Evolutionary conservation across 2,329 filamentous ascomycete species (phyloP), one percentile per base, ranked within the genome.

Genomic region (Aspergillus fijiensis): DNA sequence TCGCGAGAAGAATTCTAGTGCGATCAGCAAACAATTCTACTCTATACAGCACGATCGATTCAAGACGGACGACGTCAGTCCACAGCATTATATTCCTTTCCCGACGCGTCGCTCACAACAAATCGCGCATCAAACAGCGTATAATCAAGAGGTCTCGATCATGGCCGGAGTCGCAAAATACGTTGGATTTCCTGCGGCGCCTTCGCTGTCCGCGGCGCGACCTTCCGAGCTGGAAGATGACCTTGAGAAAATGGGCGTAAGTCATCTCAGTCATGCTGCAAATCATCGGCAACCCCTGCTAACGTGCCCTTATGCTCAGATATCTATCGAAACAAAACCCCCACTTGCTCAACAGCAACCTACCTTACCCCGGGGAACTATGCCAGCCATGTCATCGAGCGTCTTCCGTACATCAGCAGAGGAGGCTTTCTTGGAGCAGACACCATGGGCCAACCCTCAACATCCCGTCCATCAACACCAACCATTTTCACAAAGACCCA

Each of bases 171-270:
- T 98, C 55, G 93, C 94, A 39, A 98, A 97, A 77, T 93, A 97
- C 74, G 88, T 96, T 70, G 95, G 95, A 25, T 99, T 99, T 77
- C 95, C 95, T 39, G 93, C 94, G 33, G 95, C 93, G n/a, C 95
- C 95, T 21, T 84, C 90, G 35, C 89, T 99, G 77, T 82, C 82
- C 60, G 85, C 90, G 48, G 90, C 91, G 27, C 88, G 89, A 42
- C 76, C 84, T 23, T 81, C 84, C 11, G 92, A 97, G 70, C 78
- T 95, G 51, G 91, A 96, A 58, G 89, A 94, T 53, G 95, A 99
- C 77, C 81, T 98, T 64, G 88, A 90, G 73, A 89, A 89, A 67
- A 97, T 99, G 82, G 89, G 90, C 71, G 93, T 97, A 81, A 82
- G 88, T 84, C 5, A 42, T 53, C 21, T 33, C 50, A 39, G n/a